These are phyloP conservation scores for Salisapilia sapeloensis DNA, from an alignment of 352 stramenopile genomes.

Conservation along the genomic window DNA sequence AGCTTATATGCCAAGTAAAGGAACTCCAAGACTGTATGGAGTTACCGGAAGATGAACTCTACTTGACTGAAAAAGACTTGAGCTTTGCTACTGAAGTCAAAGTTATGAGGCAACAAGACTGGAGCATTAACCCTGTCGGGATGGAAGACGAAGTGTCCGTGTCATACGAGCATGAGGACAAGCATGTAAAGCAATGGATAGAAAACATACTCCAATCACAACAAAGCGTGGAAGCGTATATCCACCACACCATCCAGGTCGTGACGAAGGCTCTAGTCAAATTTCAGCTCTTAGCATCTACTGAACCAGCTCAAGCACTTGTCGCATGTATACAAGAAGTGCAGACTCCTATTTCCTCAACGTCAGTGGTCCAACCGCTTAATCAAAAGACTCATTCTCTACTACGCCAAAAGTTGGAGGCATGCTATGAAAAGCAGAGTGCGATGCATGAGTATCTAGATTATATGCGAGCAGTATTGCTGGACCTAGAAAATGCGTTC, in stretches of 20 bases:
- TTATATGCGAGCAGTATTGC: conserved; percentile 7
- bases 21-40: conserved; percentile 14
- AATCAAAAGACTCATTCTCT: conserved; percentile 3
- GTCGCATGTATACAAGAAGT: conserved; percentile 6
- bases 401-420: conserved; percentile 14
- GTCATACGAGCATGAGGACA: neutral
- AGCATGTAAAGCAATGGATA: conserved; percentile 5
- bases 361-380: neutral
- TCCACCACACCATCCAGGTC: conserved; percentile 14
- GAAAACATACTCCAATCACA: conserved; percentile 6
- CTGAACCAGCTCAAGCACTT: conserved; percentile 22
- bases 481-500: conserved; percentile 18
- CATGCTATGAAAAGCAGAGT: conserved; percentile 18
- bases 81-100: conserved; percentile 16
- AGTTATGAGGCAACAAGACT: conserved; percentile 16
- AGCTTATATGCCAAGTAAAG: conserved; percentile 20
- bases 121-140: conserved; percentile 20
- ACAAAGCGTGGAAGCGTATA: conserved; percentile 28
- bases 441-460: conserved; percentile 17
- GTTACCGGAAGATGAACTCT: conserved; percentile 15
- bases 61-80: conserved; percentile 13
- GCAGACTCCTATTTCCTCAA: conserved; percentile 9
- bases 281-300: conserved; percentile 16
- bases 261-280: conserved; percentile 19
- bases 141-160: neutral